phyloP scores from a whole-genome alignment of 352 stramenopile genomes.

The Phytophthora pseudosyringae region DNA sequence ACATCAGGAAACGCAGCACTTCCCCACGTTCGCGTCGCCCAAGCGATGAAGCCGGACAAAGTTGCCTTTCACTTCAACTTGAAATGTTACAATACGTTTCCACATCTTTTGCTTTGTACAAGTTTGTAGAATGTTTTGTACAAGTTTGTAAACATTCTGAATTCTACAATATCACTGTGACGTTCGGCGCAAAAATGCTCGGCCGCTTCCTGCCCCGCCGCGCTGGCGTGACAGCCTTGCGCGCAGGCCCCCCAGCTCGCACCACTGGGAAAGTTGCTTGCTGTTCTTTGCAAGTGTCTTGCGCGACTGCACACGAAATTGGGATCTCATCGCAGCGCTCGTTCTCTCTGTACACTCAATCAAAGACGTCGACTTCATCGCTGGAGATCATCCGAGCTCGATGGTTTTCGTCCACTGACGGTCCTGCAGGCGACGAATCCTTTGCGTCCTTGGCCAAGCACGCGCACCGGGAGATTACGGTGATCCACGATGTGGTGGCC shows the following conservation, averaged over 20 bases:
- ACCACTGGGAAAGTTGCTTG: not conserved
- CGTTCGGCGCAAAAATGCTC: constrained; percentile 32
- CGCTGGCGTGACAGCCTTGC: not conserved
- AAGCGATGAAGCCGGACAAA: constrained; percentile 39
- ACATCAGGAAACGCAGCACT: constrained; percentile 47
- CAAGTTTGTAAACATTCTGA: too few species aligned
- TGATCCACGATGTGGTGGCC: constrained; percentile 60
- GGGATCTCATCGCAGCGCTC: not conserved
- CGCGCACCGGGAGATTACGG: constrained; percentile 45
- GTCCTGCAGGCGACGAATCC: constrained; percentile 39
- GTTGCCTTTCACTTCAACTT: constrained; percentile 20
- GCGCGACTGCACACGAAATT: constrained; percentile 7
- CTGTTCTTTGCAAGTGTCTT: constrained; percentile 1
- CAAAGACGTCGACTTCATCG: not conserved
- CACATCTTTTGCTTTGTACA: too few species aligned
- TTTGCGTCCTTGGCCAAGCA: constrained; percentile 47
- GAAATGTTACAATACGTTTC: not conserved
- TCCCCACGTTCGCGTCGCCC: constrained; percentile 45
- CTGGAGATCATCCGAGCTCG: not conserved
- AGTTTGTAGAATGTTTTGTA: too few species aligned
- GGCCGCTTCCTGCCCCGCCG: constrained; percentile 2
- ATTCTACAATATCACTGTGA: not conserved
- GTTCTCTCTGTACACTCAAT: constrained; percentile 11
- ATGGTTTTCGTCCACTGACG: constrained; percentile 25
- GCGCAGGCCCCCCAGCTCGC: not conserved